These are phyloP conservation scores for Xerocomus amazonicus DNA, from an alignment of 1,284 basidiomycete genomes.

Conservation along the genomic window DNA sequence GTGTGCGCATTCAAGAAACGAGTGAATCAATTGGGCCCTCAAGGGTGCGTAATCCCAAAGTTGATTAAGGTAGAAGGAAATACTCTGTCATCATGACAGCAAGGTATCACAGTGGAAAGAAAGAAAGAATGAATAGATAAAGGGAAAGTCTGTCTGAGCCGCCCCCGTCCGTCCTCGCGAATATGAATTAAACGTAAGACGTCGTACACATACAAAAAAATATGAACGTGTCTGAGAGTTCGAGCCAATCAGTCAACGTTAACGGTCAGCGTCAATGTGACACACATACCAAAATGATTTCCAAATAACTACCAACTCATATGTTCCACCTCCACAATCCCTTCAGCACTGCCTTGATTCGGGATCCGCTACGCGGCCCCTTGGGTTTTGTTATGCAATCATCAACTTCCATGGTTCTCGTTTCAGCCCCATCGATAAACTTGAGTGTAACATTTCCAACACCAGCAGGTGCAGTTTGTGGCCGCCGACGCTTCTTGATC, in stretches of 20 bases:
- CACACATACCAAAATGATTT: neutral
- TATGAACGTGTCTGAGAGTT: neutral
- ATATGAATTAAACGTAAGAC: neutral
- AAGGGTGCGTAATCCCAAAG: neutral
- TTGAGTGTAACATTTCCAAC: slow-evolving; percentile 8
- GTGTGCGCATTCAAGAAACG: neutral
- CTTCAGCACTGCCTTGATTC: slow-evolving; percentile 17
- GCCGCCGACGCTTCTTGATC: slow-evolving; percentile 12
- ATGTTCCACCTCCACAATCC: slow-evolving; percentile 18
- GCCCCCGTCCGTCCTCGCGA: neutral
- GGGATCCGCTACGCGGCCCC: slow-evolving; percentile 2
- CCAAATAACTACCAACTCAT: neutral
- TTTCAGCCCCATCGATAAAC: slow-evolving; percentile 18
- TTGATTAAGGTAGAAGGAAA: neutral
- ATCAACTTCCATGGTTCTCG: neutral
- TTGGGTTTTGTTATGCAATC: slow-evolving; percentile 2
- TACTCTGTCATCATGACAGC: neutral
- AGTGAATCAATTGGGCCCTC: neutral
- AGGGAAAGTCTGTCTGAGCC: neutral
- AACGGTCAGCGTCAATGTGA: neutral
- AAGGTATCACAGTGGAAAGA: neutral
- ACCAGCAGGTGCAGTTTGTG: slow-evolving; percentile 25
- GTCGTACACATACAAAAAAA: neutral
- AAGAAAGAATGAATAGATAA: neutral
- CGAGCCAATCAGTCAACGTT: neutral